Conservation (phyloP, 257 asterid genomes). For the Nicotiana obtusifolia region DNA sequence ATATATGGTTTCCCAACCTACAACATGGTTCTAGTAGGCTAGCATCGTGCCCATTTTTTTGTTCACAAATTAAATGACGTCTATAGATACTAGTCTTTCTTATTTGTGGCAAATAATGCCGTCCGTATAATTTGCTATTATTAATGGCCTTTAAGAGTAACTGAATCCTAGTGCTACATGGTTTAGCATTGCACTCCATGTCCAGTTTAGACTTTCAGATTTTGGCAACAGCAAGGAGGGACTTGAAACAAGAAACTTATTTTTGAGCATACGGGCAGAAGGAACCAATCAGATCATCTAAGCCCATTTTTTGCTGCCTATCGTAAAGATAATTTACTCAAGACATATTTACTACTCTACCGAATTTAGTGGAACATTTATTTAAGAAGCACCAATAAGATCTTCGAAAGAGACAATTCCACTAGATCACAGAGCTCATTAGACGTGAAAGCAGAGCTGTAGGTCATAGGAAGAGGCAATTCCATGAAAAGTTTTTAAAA, state of each 20-base stretch:
- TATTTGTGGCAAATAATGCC: not conserved
- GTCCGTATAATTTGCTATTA: not conserved
- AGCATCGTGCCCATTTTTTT: not conserved
- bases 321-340: not conserved
- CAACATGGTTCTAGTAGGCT: not conserved
- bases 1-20: not conserved
- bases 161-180: not conserved
- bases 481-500: not conserved
- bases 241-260: not conserved
- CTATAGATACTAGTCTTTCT: not conserved
- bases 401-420: not conserved
- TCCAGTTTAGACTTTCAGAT: not conserved
- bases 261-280: not conserved
- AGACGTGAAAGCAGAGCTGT: not conserved
- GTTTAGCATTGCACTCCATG: not conserved
- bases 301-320: not conserved
- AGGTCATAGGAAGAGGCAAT: not conserved
- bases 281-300: not conserved
- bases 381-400: not conserved
- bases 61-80: not conserved
- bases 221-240: conserved; percentile 1
- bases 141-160: not conserved
- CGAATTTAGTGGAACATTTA: not conserved
- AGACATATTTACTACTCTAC: not conserved
- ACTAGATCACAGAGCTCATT: not conserved